phyloP scores from a whole-genome alignment of 1,284 basidiomycete species.

The Microbotryum intermedium region DNA sequence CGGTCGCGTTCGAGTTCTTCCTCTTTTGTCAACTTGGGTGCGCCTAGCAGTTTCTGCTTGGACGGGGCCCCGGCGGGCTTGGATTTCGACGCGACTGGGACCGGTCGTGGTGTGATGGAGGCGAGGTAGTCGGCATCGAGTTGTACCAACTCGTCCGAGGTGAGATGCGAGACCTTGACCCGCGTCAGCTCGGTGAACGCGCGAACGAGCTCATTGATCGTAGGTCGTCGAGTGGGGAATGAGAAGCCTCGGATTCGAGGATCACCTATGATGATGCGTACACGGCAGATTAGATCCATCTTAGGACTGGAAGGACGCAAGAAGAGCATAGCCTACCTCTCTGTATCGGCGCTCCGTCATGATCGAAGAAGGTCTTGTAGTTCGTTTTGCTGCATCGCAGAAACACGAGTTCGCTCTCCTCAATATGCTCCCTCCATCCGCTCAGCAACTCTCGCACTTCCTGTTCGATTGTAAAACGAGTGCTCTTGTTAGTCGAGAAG shows the following conservation, averaged over 20 bases:
- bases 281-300: not conserved
- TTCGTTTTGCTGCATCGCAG: constrained; percentile 79
- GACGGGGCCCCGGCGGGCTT: constrained; percentile 36
- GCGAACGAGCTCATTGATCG: constrained; percentile 78
- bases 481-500: not conserved
- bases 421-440: constrained; percentile 77
- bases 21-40: constrained; percentile 60
- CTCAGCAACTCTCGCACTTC: constrained; percentile 72
- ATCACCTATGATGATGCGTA: constrained; percentile 46
- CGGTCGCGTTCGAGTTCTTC: constrained; percentile 67
- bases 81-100: constrained; percentile 30
- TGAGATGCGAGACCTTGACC: constrained; percentile 76
- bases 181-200: constrained; percentile 80
- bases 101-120: constrained; percentile 19
- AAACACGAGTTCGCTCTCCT: constrained; percentile 74
- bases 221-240: constrained; percentile 89
- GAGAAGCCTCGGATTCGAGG: constrained; percentile 76
- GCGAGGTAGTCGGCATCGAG: constrained; percentile 81
- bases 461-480: constrained; percentile 41
- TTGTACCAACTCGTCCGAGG: constrained; percentile 69
- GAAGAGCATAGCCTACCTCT: constrained; percentile 43
- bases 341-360: constrained; percentile 57
- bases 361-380: constrained; percentile 71
- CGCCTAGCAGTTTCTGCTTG: constrained; percentile 42
- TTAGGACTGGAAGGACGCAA: not conserved